Evolutionary conservation across 192 early-diverging fungal species (phyloP).

Genomic region (Backusella westeae): DNA sequence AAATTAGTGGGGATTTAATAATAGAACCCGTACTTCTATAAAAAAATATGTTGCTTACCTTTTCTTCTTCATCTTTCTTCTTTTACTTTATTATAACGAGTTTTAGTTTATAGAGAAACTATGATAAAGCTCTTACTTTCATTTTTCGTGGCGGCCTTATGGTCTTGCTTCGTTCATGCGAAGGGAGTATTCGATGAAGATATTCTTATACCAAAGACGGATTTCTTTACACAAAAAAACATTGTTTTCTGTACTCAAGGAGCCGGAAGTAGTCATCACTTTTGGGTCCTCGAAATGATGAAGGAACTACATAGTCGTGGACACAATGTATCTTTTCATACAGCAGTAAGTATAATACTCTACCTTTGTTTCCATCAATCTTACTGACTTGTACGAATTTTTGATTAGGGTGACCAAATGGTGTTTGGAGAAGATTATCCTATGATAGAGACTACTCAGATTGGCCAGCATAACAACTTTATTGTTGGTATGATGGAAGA

Average conservation of each 20-base stretch:
- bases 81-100: background rate
- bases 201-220: background rate
- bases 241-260: background rate
- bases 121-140: background rate
- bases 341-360: background rate
- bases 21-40: background rate
- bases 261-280: conserved; percentile 22
- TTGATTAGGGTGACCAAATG: conserved; percentile 9
- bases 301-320: conserved; percentile 19
- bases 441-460: background rate
- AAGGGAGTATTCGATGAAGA: background rate
- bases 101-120: background rate
- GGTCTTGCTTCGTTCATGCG: background rate
- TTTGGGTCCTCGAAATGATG: conserved; percentile 27
- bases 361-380: background rate
- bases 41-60: background rate
- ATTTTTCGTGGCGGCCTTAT: background rate
- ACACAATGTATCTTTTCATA: conserved; percentile 19
- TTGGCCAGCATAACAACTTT: background rate
- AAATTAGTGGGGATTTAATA: background rate
- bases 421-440: conserved; percentile 15
- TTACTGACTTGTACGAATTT: background rate
- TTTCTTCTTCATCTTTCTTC: background rate
- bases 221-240: background rate
- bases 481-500: background rate